Percentiles rank a stretch among this genome's conserved stretches.
These are phyloP conservation scores for Arthrobotrys conoides DNA, from an alignment of 2,329 filamentous ascomycete species.

Conservation along the genomic window DNA sequence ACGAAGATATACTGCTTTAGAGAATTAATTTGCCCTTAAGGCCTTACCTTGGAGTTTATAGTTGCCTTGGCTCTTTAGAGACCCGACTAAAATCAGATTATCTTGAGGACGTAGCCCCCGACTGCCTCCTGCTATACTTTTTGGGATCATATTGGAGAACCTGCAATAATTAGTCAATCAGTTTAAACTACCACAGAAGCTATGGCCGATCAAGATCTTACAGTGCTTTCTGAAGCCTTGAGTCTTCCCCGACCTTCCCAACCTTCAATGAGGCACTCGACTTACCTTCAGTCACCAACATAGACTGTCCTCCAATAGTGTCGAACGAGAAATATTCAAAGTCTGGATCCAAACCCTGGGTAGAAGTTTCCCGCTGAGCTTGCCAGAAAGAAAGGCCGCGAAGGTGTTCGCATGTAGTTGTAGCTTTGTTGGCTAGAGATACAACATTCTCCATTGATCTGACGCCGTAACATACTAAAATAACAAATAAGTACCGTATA, in stretches of 20 bases:
- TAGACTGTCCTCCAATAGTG: constrained; percentile 7
- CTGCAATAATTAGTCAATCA: not conserved
- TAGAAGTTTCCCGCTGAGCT: not conserved
- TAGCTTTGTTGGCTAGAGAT: not conserved
- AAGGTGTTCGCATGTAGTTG: not conserved
- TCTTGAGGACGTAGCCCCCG: not conserved
- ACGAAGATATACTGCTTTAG: not conserved
- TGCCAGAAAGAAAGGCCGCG: constrained; percentile 27
- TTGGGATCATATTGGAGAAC: constrained; percentile 4
- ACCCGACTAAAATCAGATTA: not conserved
- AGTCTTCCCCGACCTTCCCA: not conserved
- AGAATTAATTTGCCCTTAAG: not conserved
- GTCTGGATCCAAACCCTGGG: not conserved
- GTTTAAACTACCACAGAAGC: not conserved
- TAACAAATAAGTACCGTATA: no score
- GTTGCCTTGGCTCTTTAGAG: not conserved
- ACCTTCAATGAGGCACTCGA: not conserved
- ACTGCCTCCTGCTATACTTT: not conserved
- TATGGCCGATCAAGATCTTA: not conserved
- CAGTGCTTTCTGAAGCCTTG: constrained; percentile 15
- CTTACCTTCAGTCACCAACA: not conserved
- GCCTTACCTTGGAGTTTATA: constrained; percentile 3
- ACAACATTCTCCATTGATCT: not conserved
- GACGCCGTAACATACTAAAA: constrained; percentile 8
- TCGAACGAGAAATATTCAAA: constrained; percentile 29